Base-by-base conservation (phyloP, 1,139 yeast species). In the Scheffersomyces illinoinensis region DNA sequence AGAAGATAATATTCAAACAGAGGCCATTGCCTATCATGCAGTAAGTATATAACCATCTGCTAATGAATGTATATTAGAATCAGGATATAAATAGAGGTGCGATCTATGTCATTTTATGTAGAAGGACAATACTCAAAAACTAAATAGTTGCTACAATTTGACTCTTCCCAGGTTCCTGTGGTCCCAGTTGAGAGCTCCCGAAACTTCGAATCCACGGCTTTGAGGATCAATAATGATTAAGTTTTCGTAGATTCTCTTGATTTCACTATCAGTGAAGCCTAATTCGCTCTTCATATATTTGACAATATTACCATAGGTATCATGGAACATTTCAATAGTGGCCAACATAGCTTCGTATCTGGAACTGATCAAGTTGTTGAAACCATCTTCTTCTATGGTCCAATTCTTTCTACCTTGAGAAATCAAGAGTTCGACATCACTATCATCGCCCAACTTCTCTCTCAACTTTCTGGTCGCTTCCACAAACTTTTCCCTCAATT, bases 11-110 rank as follows among this genome's bases (percentile, higher is more conserved):
- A 6, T 89, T 89, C 67, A 84, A 81, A 58, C 83, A 85, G 50
- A 77, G 95, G 61, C 93, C 95, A 0, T 75, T 89, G 58, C 95
- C 95, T 4, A 87, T 89, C 56, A 89, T 89, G 93, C 88, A 70
- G 74, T 18, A 8, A n/a, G 21, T 12, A 18, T 7, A 3, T 48
- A 48, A 12, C 3, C 17, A 24, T 48, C 50, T 18, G 50, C 43
- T 33, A 33, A 33, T 8, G 19, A 33, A 23, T 8, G 50, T 20
- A 39, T 33, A 64, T 65, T 57, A 57, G 8, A 54, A 49, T 14
- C 50, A 43, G 18, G 50, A 19, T 18, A 20, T 2, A 20, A 19
- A 20, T 48, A n/a, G 23, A 48, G 50, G 50, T 5, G 14, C 21
- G 3, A 20, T n/a, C 50, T 10, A 18, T 48, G 21, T 5, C n/a